Conservation (phyloP, 2,329 filamentous ascomycete genomes). For the Penicillium sp. region DNA sequence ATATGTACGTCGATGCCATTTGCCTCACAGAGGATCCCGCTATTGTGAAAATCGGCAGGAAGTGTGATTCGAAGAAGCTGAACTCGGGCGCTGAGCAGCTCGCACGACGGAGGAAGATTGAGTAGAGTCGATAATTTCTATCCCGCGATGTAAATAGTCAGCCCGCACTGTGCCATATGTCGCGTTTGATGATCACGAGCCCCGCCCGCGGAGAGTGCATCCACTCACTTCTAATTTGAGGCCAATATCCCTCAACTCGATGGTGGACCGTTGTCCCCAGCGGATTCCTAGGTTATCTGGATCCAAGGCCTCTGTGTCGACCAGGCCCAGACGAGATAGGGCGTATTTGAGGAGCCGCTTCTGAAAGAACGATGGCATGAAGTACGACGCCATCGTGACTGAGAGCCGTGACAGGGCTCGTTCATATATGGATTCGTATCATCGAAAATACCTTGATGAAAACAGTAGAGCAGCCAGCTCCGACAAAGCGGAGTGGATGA, state of each 20-base stretch:
- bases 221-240: conserved; percentile 68
- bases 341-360: conserved; percentile 87
- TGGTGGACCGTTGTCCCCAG: conserved; percentile 74
- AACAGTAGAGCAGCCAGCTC: conserved; percentile 4
- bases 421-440: conserved; percentile 25
- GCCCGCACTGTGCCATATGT: conserved; percentile 13
- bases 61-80: conserved; percentile 75
- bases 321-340: conserved; percentile 75
- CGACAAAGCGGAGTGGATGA: conserved; percentile 5
- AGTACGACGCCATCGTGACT: conserved; percentile 65
- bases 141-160: conserved; percentile 22
- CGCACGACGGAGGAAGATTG: conserved; percentile 69
- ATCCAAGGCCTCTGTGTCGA: conserved; percentile 84
- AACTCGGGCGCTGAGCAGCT: conserved; percentile 71
- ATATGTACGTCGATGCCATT: conserved; percentile 74
- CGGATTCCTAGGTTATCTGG: conserved; percentile 81
- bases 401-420: conserved; percentile 32
- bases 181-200: conserved; percentile 2
- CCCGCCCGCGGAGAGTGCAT: neutral
- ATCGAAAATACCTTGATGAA: conserved; percentile 27
- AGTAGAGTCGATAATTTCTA: conserved; percentile 77
- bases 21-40: conserved; percentile 76
- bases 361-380: conserved; percentile 75
- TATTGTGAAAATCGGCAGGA: conserved; percentile 82
- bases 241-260: conserved; percentile 85